These are phyloP conservation scores for Rhizopogon vesiculosus DNA, from an alignment of 768 basidiomycete genomes.

Conservation along the genomic window DNA sequence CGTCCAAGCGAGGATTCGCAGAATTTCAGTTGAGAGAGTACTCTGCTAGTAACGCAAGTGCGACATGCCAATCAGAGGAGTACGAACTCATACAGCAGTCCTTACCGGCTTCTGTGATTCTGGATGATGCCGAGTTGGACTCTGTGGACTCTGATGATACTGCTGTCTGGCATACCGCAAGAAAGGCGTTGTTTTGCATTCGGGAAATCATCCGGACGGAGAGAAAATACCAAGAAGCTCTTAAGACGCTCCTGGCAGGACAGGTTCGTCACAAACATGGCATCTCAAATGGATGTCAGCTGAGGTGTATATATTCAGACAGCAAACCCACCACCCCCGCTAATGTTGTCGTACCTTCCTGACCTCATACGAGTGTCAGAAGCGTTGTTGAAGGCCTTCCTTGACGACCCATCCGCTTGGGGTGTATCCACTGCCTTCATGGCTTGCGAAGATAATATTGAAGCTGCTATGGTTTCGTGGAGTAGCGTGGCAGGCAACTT, in stretches of 20 bases:
- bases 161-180: constrained; percentile 30
- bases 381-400: constrained; percentile 43
- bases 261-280: constrained; percentile 21
- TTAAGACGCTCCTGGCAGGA: constrained; percentile 32
- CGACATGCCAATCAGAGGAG: not conserved
- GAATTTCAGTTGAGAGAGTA: not conserved
- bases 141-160: constrained; percentile 20
- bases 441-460: constrained; percentile 44
- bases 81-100: not conserved
- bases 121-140: constrained; percentile 6
- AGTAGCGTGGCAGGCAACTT: constrained; percentile 27
- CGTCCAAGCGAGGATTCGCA: not conserved
- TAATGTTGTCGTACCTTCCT: constrained; percentile 48
- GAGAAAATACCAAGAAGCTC: constrained; percentile 35
- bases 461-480: constrained; percentile 55
- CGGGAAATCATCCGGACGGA: constrained; percentile 48
- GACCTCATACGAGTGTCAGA: constrained; percentile 49
- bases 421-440: constrained; percentile 62
- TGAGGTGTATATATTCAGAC: constrained; percentile 20
- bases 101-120: not conserved
- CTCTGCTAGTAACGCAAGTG: no score
- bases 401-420: constrained; percentile 60
- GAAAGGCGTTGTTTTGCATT: constrained; percentile 38
- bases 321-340: constrained; percentile 40
- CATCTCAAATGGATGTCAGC: not conserved